Evolutionary conservation across 352 stramenopile genomes (phyloP).

Genomic region (Phytopythium montanum): DNA sequence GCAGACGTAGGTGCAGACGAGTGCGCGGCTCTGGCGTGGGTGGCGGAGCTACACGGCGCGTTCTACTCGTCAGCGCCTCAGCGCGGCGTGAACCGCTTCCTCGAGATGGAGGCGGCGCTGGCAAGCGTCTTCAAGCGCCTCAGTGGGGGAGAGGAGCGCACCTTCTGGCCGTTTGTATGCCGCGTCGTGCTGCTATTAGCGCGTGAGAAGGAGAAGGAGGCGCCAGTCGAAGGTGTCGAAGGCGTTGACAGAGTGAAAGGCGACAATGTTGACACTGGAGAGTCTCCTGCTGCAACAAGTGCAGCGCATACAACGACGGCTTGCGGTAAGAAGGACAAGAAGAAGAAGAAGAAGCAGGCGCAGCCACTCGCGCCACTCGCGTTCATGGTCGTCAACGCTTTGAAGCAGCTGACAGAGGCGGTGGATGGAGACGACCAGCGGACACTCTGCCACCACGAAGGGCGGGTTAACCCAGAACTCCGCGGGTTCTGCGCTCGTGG

Average conservation of each 20-base stretch:
- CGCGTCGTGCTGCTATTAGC: slow-evolving; percentile 37
- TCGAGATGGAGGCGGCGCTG: slow-evolving; percentile 44
- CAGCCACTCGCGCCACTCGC: slow-evolving; percentile 53
- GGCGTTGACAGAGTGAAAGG: background rate
- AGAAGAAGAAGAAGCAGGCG: slow-evolving; percentile 23
- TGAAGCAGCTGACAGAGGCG: slow-evolving; percentile 30
- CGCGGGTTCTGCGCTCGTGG: slow-evolving; percentile 24
- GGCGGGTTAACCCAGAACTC: slow-evolving; percentile 20
- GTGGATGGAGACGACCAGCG: slow-evolving; percentile 2
- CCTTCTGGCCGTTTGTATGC: slow-evolving; percentile 36
- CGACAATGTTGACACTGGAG: background rate
- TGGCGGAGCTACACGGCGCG: slow-evolving; percentile 17
- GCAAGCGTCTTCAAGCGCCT: slow-evolving; percentile 22
- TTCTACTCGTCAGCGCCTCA: slow-evolving; percentile 21
- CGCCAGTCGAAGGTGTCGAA: background rate
- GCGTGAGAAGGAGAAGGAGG: slow-evolving; percentile 4
- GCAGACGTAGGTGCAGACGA: background rate
- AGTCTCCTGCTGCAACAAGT: no score
- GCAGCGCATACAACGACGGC: no score
- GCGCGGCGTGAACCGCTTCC: slow-evolving; percentile 42
- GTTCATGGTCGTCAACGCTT: slow-evolving; percentile 51
- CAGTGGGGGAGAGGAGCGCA: background rate
- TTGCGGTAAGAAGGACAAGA: slow-evolving; percentile 1
- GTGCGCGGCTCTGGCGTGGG: slow-evolving; percentile 15
- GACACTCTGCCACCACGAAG: slow-evolving; percentile 11